Evolutionary conservation across 257 asterid species (phyloP).

Genomic region (Solanum pennellii): DNA sequence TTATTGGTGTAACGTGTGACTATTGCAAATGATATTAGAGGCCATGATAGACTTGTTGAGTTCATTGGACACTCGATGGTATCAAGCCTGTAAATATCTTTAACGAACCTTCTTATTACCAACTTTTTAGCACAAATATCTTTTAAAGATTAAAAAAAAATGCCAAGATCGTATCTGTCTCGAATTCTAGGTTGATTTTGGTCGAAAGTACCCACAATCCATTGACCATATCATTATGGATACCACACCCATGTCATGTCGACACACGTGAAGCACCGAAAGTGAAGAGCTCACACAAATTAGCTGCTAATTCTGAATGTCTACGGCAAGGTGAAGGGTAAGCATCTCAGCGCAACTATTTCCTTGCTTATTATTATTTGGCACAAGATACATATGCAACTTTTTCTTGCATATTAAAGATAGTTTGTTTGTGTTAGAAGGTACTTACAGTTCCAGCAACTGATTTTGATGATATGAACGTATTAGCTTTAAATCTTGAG

Average conservation of each 20-base stretch:
- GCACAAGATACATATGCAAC: neutral
- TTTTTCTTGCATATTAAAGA: neutral
- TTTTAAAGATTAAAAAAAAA: neutral
- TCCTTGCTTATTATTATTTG: neutral
- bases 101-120: neutral
- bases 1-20: neutral
- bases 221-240: neutral
- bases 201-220: neutral
- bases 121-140: neutral
- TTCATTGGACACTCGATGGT: neutral
- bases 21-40: neutral
- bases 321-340: neutral
- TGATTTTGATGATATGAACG: constrained; percentile 83
- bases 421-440: neutral
- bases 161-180: neutral
- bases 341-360: neutral
- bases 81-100: neutral
- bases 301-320: neutral
- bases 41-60: neutral
- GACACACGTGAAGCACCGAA: neutral
- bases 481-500: constrained; percentile 88
- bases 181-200: neutral
- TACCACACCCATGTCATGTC: neutral
- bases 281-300: neutral
- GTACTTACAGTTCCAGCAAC: constrained; percentile 89